phyloP scores from a whole-genome alignment of 1,284 basidiomycete genomes.

The Ustilago trichophora region DNA sequence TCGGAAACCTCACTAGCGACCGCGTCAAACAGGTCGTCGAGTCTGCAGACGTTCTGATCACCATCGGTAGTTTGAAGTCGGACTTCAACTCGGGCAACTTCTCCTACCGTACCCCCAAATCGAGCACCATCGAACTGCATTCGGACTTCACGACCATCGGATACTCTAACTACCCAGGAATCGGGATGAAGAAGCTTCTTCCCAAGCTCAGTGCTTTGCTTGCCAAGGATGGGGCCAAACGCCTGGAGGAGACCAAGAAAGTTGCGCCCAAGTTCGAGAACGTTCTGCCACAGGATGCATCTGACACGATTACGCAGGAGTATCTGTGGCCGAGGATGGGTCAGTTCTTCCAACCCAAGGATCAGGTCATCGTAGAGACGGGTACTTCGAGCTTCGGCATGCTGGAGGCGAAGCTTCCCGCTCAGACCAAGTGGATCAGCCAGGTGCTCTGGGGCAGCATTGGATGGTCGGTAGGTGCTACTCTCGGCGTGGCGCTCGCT shows the following conservation, averaged over 20 bases:
- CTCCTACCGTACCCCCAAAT: conserved; percentile 31
- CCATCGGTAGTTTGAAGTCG: conserved; percentile 79
- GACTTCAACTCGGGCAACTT: conserved; percentile 91
- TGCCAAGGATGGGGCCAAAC: conserved; percentile 1
- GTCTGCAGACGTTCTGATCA: conserved; percentile 81
- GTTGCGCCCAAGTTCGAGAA: conserved; percentile 34
- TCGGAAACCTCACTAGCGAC: conserved; percentile 63
- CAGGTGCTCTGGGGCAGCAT: conserved; percentile 83
- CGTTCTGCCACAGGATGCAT: conserved; percentile 12
- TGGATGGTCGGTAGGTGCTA: conserved; percentile 80
- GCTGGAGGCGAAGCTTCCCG: conserved; percentile 41
- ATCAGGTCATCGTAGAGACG: conserved; percentile 60
- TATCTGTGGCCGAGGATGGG: conserved; percentile 84
- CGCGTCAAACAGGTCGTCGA: conserved; percentile 81
- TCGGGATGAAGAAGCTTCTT: conserved; percentile 60
- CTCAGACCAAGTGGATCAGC: conserved; percentile 61
- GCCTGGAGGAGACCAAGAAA: conserved; percentile 25
- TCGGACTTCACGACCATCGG: conserved; percentile 69
- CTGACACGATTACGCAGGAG: conserved; percentile 58
- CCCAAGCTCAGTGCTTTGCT: conserved; percentile 51
- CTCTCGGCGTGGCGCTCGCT: conserved; percentile 79
- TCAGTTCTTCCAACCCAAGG: conserved; percentile 75
- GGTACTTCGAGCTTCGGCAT: conserved; percentile 54
- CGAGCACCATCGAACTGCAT: conserved; percentile 75
- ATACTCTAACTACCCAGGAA: conserved; percentile 69